phyloP scores from a whole-genome alignment of 176 grass and related monocot species.

The Eragrostis curvula region DNA sequence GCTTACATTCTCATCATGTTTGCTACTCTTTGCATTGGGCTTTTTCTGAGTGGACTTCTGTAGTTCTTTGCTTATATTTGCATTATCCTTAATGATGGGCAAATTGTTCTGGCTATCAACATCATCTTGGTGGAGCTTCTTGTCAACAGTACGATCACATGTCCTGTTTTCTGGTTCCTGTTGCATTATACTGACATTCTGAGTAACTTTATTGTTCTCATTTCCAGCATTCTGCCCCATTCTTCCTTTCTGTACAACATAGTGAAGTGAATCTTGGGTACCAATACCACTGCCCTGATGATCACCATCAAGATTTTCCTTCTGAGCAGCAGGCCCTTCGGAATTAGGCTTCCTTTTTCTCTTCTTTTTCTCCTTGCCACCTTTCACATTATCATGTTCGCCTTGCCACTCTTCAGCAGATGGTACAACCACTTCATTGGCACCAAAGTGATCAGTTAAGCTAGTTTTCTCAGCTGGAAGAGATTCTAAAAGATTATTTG shows the following conservation, averaged over 20 bases:
- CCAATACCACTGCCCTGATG: constrained; percentile 22
- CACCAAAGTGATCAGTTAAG: constrained; percentile 38
- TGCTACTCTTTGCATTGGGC: constrained; percentile 35
- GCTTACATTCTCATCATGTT: constrained; percentile 23
- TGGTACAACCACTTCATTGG: constrained; percentile 34
- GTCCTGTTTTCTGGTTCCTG: constrained; percentile 30
- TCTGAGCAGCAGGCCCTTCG: constrained; percentile 13
- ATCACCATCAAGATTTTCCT: constrained; percentile 28
- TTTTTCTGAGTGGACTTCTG: constrained; percentile 37
- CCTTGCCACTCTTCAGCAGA: constrained; percentile 23
- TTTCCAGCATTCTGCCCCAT: constrained; percentile 37
- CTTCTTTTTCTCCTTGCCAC: constrained; percentile 53
- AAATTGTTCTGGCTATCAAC: constrained; percentile 29
- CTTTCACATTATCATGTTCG: constrained; percentile 47
- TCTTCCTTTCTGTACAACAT: constrained; percentile 32
- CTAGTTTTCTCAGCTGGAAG: constrained; percentile 40
- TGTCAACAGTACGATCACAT: constrained; percentile 32
- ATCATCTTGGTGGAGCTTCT: constrained; percentile 35
- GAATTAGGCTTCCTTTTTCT: constrained; percentile 47
- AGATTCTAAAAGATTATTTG: constrained; percentile 32
- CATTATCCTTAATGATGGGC: constrained; percentile 36
- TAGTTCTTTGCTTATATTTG: constrained; percentile 36
- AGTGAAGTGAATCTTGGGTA: constrained; percentile 34
- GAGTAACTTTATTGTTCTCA: constrained; percentile 32
- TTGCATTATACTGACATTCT: constrained; percentile 21